phyloP scores from a whole-genome alignment of 129 eudicot species.

The Arctium minus region DNA sequence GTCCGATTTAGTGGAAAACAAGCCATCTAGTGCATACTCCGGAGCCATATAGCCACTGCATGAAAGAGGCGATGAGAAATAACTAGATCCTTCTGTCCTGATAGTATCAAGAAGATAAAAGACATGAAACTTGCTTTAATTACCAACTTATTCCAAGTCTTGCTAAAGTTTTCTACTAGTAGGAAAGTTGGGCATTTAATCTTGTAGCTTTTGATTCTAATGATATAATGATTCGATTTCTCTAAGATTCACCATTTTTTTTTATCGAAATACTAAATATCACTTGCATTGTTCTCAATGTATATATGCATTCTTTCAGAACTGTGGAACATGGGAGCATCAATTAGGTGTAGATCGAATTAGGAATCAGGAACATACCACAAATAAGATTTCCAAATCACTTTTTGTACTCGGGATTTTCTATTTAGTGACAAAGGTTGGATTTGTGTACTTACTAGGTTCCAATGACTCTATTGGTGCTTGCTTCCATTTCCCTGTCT shows the following conservation, averaged over 20 bases:
- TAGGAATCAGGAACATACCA: background rate
- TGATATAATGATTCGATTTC: too few relatives aligned
- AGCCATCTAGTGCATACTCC: slow-evolving; percentile 27
- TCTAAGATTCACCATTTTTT: too few relatives aligned
- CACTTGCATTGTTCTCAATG: background rate
- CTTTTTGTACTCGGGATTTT: background rate
- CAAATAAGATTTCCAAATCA: background rate
- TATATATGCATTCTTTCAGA: background rate
- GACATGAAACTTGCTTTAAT: background rate
- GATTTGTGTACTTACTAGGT: slow-evolving; percentile 24
- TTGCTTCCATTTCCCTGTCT: slow-evolving; percentile 16
- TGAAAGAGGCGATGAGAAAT: background rate
- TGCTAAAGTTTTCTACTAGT: background rate
- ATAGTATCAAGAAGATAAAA: background rate
- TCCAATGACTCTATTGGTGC: slow-evolving; percentile 28
- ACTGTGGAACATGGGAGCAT: background rate
- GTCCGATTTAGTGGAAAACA: slow-evolving; percentile 24
- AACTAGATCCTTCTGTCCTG: background rate
- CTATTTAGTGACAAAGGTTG: background rate
- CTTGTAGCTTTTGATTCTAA: background rate
- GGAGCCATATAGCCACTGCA: slow-evolving; percentile 30
- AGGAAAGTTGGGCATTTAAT: too few relatives aligned
- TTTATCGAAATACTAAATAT: background rate
- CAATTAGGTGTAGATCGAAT: background rate
- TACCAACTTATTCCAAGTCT: background rate